These are phyloP conservation scores for Alternaria atra DNA, from an alignment of 2,329 filamentous ascomycete genomes.

Conservation along the genomic window DNA sequence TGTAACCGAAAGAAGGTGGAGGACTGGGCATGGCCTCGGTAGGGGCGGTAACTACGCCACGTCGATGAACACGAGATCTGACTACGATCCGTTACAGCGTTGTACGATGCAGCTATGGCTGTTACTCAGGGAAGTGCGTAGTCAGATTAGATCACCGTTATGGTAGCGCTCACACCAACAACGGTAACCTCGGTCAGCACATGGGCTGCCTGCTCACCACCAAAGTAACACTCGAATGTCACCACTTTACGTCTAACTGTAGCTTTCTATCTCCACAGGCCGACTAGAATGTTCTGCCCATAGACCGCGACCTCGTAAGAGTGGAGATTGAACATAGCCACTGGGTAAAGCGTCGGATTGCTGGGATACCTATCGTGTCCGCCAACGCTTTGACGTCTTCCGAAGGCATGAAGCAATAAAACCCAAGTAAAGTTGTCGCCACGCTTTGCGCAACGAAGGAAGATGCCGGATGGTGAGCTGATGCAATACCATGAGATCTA, in stretches of 20 bases:
- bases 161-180: constrained; percentile 4
- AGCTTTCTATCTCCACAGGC: neutral
- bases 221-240: neutral
- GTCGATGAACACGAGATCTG: constrained; percentile 5
- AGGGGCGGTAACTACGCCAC: neutral
- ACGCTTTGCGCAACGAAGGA: neutral
- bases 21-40: neutral
- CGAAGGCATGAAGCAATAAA: neutral
- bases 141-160: neutral
- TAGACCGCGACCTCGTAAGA: constrained; percentile 1
- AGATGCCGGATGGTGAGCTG: neutral
- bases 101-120: neutral
- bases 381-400: neutral
- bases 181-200: neutral
- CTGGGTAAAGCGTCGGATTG: neutral
- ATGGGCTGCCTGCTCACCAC: constrained; percentile 4
- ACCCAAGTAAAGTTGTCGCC: neutral
- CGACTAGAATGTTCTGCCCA: neutral
- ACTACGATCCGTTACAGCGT: neutral
- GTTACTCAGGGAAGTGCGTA: neutral
- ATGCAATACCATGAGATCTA: neutral
- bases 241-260: neutral
- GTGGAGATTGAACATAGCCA: constrained; percentile 7
- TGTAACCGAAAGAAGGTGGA: constrained; percentile 4
- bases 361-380: neutral